Evolutionary conservation across 176 grass and related monocot genomes (phyloP), one percentile per base, ranked within the genome.

Genomic region (Triticum urartu): DNA sequence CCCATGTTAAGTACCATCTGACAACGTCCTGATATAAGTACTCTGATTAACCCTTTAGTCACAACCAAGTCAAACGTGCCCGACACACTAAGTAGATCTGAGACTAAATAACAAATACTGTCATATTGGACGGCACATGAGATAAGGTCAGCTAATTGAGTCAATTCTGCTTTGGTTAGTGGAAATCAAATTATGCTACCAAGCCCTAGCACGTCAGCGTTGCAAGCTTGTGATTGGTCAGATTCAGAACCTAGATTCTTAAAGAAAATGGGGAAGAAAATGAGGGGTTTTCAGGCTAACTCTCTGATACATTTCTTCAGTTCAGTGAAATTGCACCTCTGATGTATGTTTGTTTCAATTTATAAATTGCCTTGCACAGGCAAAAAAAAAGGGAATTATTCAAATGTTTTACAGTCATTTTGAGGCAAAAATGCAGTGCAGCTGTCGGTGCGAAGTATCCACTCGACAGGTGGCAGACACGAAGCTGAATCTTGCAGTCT

Each of bases 401-500:
- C 12, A 24, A 77, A 20, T 12, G 2, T 63, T 52, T 86, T 24
- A 62, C 13, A 81, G 9, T 6, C 3, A 64, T 33, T 52, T 71
- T 62, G 50, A 72, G 64, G 79, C 32, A 79, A 85, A 64, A 58
- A 58, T 10, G 18, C 6, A 24, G 13, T 54, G 11, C 34, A 43
- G 56, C 26, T 84, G 85, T 87, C 68, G 60, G 81, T 67, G 75
- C 2, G 74, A 61, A 26, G 9, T 22, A 84, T 34, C 35, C 35
- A 79, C 28, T 7, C 7, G 64, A 87, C 22, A 74, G 43, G 40
- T 77, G 52, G 52, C 52, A 13, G 11, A 72, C 72, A 72, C n/a
- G 83, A 72, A 32, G 56, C 33, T 83, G 73, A 73, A 79, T 75
- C 77, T 81, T 85, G 58, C 66, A 79, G 78, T 81, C 77, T 36